Evolutionary conservation across 805 yeast species (phyloP).

Genomic region (Yamadazyma sp.): DNA sequence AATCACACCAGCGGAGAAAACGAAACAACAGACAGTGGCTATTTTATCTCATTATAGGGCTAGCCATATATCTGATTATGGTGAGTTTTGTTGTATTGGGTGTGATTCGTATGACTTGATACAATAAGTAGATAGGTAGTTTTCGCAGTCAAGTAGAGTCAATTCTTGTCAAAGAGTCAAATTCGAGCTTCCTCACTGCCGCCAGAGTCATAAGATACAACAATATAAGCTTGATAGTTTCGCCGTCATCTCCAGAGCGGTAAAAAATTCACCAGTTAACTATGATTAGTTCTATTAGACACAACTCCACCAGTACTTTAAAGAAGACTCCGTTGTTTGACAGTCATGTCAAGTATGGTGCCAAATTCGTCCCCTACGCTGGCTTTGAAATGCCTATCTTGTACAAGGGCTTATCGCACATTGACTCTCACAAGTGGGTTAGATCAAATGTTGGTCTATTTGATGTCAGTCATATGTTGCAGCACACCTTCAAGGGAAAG

Average conservation of each 20-base stretch:
- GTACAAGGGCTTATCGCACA: conserved; percentile 80
- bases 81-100: conserved; percentile 1
- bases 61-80: conserved; percentile 5
- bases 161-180: conserved; percentile 3
- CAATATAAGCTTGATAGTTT: conserved; percentile 1
- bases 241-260: not conserved
- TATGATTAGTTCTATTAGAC: conserved; percentile 20
- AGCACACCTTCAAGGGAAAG: conserved; percentile 74
- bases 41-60: conserved; percentile 2
- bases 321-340: conserved; percentile 79
- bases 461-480: conserved; percentile 97
- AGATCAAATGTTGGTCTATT: conserved; percentile 84
- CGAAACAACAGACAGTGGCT: not conserved
- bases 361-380: conserved; percentile 93
- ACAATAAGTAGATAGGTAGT: not conserved
- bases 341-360: conserved; percentile 75
- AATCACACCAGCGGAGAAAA: conserved; percentile 1
- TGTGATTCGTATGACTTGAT: not conserved
- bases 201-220: conserved; percentile 5
- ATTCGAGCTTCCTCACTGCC: not conserved
- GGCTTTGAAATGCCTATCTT: conserved; percentile 96
- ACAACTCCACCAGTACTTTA: conserved; percentile 27
- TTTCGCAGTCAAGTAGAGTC: conserved; percentile 4
- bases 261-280: not conserved
- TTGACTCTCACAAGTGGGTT: conserved; percentile 94